Conservation (phyloP, 352 stramenopile genomes). For the Pythium biforme region DNA sequence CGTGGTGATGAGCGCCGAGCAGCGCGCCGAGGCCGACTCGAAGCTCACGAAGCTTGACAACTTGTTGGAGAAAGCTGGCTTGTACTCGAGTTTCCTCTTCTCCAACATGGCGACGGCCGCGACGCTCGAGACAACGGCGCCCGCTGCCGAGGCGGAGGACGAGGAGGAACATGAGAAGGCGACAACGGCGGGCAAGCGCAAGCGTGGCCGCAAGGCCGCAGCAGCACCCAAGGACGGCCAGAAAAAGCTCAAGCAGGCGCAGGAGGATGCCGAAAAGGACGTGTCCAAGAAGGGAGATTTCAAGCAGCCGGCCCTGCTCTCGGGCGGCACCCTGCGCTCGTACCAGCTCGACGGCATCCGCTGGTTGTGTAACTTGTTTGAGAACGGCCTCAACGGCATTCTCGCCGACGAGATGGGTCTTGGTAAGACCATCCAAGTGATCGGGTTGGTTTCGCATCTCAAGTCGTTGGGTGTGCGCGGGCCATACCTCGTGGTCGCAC, state of each 20-base stretch:
- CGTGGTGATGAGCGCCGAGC: constrained; percentile 10
- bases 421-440: constrained; percentile 92
- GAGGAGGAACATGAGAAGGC: constrained; percentile 30
- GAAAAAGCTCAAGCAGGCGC: constrained; percentile 71
- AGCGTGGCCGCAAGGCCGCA: constrained; percentile 25
- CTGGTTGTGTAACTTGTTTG: constrained; percentile 97
- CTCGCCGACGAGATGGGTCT: constrained; percentile 89
- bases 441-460: constrained; percentile 93
- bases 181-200: constrained; percentile 38
- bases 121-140: constrained; percentile 29
- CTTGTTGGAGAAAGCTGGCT: constrained; percentile 82
- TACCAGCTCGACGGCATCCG: constrained; percentile 97
- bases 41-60: constrained; percentile 84
- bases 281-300: constrained; percentile 47
- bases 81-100: constrained; percentile 87
- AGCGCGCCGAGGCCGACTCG: constrained; percentile 46
- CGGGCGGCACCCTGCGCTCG: constrained; percentile 82
- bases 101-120: constrained; percentile 80
- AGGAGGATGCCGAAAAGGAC: constrained; percentile 48
- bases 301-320: constrained; percentile 72
- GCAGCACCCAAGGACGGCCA: constrained; percentile 44
- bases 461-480: constrained; percentile 87
- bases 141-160: background rate
- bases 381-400: constrained; percentile 95
- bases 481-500: constrained; percentile 97